Evolutionary conservation across 225 moss, liverwort and hornwort genomes (phyloP), one percentile per base, ranked within the genome.

Genomic region (Antitrichia curtipendula): DNA sequence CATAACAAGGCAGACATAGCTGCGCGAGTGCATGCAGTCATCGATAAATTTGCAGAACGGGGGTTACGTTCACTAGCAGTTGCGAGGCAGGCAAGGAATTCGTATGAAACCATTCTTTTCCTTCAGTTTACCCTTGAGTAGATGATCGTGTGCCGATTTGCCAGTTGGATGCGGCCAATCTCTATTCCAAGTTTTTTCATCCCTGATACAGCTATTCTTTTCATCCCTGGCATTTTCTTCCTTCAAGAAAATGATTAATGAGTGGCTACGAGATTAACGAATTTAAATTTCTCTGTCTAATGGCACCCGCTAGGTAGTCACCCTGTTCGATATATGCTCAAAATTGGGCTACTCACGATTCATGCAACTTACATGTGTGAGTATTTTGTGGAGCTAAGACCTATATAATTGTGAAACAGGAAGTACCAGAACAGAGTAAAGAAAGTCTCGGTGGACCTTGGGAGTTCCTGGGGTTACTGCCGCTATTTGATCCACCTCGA

Each of bases 401-500:
- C 8, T 45, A 19, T 25, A 9, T 38, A 61, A 43, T 58, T 82
- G 12, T 57, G 79, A 36, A 60, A 82, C 96, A 96, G 92, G 92
- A 91, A 89, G 89, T 96, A 32, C 93, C 94, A 60, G 96, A 94
- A 29, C n/a, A 87, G n/a, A 90, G 23, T 38, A 96, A 92, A 85
- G 96, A 95, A 8, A 89, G 94, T 73, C 17, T 4, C 16, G 96
- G 96, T 81, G 91, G 65, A 32, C 94, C 73, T 36, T 96, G 96
- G 96, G 77, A 86, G 15, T 87, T 96, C 60, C 71, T 88, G 65
- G 96, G 96, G 66, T 77, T 96, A 85, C 85, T 96, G 90, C 96
- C 96, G 19, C 91, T 96, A 14, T 96, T 95, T 85, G 96, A 96
- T 83, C 96, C 96, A 56, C 96, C 96, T 54, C 92, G 96, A 66